A percentile compares a stretch with the other conserved stretches of the same genome.
phyloP scores from a whole-genome alignment of 306 rosid genomes.

The Styphnolobium japonicum region DNA sequence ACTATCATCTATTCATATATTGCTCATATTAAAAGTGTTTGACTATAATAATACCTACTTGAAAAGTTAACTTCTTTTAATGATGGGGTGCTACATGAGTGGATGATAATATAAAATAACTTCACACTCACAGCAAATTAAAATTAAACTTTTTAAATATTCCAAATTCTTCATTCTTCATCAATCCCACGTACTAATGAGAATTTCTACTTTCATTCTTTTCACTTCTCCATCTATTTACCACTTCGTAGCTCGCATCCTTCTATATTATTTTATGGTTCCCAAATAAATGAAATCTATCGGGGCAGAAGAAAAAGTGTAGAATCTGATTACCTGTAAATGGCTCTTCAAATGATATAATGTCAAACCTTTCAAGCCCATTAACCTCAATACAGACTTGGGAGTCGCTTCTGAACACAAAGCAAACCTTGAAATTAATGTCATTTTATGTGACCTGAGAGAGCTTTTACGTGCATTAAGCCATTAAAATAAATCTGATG shows the following conservation, averaged over 20 bases:
- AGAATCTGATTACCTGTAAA: conserved; percentile 67
- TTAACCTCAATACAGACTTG: conserved; percentile 79
- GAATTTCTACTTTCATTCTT: not conserved
- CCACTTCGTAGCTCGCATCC: not conserved
- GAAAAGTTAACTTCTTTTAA: too few species aligned
- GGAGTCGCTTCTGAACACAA: conserved; percentile 87
- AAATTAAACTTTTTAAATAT: too few species aligned
- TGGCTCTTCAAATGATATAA: conserved; percentile 96
- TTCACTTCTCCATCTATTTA: not conserved
- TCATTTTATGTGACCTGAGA: not conserved
- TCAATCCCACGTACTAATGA: not conserved
- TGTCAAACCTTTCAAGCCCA: conserved; percentile 96
- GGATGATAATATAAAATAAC: too few species aligned
- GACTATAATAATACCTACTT: too few species aligned
- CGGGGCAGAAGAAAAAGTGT: not conserved
- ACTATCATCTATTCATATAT: too few species aligned
- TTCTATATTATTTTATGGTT: not conserved
- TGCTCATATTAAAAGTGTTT: too few species aligned
- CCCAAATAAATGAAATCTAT: not conserved
- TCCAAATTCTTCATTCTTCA: conserved; percentile 6
- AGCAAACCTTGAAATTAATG: conserved; percentile 17
- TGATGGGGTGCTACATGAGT: too few species aligned
- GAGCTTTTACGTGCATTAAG: not conserved
- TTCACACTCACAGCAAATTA: too few species aligned
- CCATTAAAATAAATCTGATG: not conserved